Percentiles rank a stretch among this genome's conserved stretches.
Evolutionary conservation across 1,284 basidiomycete genomes (phyloP).

Genomic region (Moniliophthora roreri): DNA sequence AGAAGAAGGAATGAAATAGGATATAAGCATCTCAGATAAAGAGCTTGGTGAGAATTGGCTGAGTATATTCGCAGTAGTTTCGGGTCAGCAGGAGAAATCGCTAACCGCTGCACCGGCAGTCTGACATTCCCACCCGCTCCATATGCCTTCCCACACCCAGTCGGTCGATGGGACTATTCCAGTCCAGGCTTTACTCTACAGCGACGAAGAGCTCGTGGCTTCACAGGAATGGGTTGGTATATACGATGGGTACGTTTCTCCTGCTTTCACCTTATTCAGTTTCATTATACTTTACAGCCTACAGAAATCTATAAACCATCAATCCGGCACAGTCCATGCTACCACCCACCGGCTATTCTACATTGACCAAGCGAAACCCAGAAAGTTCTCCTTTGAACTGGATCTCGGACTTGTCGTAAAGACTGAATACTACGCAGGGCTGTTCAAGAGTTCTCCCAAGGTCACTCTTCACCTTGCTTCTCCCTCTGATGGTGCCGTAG

Average conservation of each 20-base stretch:
- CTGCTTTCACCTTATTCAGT: constrained; percentile 11
- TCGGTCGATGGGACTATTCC: constrained; percentile 74
- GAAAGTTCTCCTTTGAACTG: constrained; percentile 55
- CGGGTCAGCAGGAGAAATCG: too few relatives aligned
- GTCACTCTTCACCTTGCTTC: constrained; percentile 72
- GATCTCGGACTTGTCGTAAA: constrained; percentile 69
- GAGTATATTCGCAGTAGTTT: too few relatives aligned
- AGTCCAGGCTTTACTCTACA: constrained; percentile 68
- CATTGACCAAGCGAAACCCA: constrained; percentile 57
- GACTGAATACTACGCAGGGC: constrained; percentile 90
- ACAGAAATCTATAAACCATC: constrained; percentile 77
- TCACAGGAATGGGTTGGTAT: constrained; percentile 82
- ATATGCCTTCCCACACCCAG: constrained; percentile 28
- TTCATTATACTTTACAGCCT: constrained; percentile 47
- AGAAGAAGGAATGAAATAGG: too few relatives aligned
- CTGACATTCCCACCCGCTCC: too few relatives aligned
- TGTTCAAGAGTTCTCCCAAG: constrained; percentile 90
- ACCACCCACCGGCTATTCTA: constrained; percentile 89
- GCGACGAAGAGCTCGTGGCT: constrained; percentile 74
- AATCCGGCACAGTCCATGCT: constrained; percentile 71
- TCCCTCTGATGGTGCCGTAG: constrained; percentile 13
- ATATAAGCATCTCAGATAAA: too few relatives aligned
- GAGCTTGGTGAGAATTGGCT: too few relatives aligned
- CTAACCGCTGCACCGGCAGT: too few relatives aligned
- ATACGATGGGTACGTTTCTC: constrained; percentile 78